Base-by-base conservation (phyloP, 2,329 filamentous ascomycete genomes). In the Fonsecaea erecta region DNA sequence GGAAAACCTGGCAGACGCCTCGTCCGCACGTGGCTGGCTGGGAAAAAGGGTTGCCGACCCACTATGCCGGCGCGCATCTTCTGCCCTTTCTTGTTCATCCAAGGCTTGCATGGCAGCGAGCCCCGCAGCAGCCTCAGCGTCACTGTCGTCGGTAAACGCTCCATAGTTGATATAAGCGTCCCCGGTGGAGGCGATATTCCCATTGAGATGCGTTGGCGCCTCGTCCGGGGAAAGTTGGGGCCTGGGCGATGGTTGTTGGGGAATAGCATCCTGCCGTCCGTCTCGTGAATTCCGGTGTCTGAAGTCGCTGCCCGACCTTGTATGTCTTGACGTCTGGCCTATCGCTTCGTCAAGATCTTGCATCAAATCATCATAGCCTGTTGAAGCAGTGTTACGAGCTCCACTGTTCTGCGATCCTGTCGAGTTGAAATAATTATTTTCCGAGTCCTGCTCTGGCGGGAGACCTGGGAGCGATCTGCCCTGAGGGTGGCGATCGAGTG, bases 91-190 rank as follows among this genome's bases (percentile, higher is more conserved):
- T 75, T 88, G 84, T 75, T 92, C 86, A 67, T 96, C 92, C 3
- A 92, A 93, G 78, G 93, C 87, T 64, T 88, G 88, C 84, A 98
- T 87, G 70, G 93, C 93, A 74, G 91, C 86, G 58, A 96, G 80
- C 16, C 95, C 94, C 66, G 92, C 92, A 43, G 90, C 88, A 21
- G 90, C 94, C 76, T 97, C 94, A 0, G 90, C 88, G 74, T 98
- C 94, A 74, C 92, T 96, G 56, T 96, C 92, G 61, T 94, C 90
- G 68, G 83, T 82, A 71, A 83, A 84, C 5, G 79, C 79, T 65
- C 78, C 79, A 64, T 82, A 80, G 65, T 81, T 80, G 43, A 80
- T 76, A 64, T 79, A 78, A 57, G 81, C 75, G 60, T 80, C 78
- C 3, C 77, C 79, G 3, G 80, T 81, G 3, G 79, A 73, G 68